Percentiles rank a stretch among this genome's conserved stretches.
Evolutionary conservation across 345 rosid genomes (phyloP).

Genomic region (Salix suchowensis): DNA sequence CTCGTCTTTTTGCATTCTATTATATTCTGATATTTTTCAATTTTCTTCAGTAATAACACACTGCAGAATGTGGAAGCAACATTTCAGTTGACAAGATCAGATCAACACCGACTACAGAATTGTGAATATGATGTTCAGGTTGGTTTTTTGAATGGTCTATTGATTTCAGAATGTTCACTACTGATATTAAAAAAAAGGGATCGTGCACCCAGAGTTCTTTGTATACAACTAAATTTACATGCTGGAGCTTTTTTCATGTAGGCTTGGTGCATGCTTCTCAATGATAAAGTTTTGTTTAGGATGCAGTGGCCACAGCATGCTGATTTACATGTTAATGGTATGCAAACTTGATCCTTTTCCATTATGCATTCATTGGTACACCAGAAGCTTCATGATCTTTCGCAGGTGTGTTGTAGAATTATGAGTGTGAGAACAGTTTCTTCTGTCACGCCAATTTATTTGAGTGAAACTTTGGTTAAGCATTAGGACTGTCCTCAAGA

Average conservation of each 20-base stretch:
- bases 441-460: background rate
- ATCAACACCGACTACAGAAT: conserved; percentile 17
- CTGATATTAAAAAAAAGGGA: background rate
- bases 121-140: conserved; percentile 35
- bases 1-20: background rate
- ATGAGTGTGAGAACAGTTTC: background rate
- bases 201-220: background rate
- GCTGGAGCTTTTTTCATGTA: conserved; percentile 3
- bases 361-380: background rate
- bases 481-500: background rate
- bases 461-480: background rate
- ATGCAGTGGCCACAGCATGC: conserved; percentile 32
- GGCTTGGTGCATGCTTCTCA: conserved; percentile 40
- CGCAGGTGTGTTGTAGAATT: background rate
- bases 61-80: conserved; percentile 22
- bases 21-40: background rate
- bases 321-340: conserved; percentile 30
- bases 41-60: conserved; percentile 24
- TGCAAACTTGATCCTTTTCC: background rate
- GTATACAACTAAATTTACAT: background rate
- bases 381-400: background rate
- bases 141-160: background rate
- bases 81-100: conserved; percentile 20
- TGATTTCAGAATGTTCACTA: background rate
- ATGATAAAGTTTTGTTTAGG: conserved; percentile 29